Percentiles rank a stretch among this genome's conserved stretches.
Conservation (phyloP, 2,329 filamentous ascomycete species). For the Colletotrichum tropicicola region DNA sequence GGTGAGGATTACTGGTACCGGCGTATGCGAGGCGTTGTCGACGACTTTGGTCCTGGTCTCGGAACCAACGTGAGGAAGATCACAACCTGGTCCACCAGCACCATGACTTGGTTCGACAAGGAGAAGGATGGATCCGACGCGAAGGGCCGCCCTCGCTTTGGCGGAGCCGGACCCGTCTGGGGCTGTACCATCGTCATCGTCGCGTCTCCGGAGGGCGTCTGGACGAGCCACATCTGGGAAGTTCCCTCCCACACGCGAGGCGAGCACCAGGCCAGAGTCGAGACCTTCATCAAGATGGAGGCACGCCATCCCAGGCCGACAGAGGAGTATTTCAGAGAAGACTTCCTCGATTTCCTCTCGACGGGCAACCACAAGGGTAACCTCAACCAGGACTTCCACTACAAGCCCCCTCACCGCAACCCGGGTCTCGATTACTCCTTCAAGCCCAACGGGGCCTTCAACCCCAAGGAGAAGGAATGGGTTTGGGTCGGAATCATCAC, state of each 20-base stretch:
- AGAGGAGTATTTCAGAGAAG: slow-evolving; percentile 9
- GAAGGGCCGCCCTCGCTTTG: slow-evolving; percentile 6
- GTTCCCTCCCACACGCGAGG: slow-evolving; percentile 10
- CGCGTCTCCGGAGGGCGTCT: slow-evolving; percentile 23
- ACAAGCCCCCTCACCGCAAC: background rate
- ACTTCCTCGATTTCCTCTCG: background rate
- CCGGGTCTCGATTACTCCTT: slow-evolving; percentile 5
- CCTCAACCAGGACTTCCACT: background rate
- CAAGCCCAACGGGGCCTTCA: background rate
- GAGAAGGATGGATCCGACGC: background rate
- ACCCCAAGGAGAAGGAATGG: slow-evolving; percentile 6
- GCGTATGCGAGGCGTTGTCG: background rate
- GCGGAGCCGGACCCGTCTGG: slow-evolving; percentile 27
- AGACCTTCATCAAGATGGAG: background rate
- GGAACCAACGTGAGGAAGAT: background rate
- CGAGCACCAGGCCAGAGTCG: background rate
- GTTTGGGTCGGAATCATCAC: slow-evolving; percentile 21
- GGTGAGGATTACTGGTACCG: slow-evolving; percentile 1
- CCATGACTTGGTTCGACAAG: background rate
- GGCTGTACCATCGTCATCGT: slow-evolving; percentile 29
- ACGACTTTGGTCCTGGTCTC: background rate
- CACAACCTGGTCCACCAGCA: slow-evolving; percentile 12
- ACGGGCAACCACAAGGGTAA: background rate
- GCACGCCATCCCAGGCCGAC: background rate
- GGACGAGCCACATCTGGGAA: slow-evolving; percentile 30